Evolutionary conservation across 805 yeast genomes (phyloP).

Genomic region (Kuraishia ogatae): DNA sequence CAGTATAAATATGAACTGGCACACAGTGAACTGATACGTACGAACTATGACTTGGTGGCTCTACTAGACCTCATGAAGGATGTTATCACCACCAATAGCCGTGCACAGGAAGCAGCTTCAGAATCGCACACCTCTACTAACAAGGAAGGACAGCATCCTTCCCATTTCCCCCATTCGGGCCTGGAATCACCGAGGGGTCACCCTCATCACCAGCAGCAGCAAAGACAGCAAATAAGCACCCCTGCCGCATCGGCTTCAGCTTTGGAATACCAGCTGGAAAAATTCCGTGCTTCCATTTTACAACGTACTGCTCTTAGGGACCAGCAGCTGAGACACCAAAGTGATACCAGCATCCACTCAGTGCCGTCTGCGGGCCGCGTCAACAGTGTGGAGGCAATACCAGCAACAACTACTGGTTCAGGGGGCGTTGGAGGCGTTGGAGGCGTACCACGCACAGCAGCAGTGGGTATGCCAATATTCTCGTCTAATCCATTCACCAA

Average conservation of each 20-base stretch:
- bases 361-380: conserved; percentile 1
- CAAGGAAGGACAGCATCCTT: neutral
- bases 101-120: neutral
- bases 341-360: neutral
- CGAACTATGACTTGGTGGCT: conserved; percentile 44
- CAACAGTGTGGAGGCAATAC: neutral
- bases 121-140: neutral
- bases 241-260: neutral
- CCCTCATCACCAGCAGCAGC: neutral
- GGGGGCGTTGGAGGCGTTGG: too few relatives aligned
- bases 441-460: neutral
- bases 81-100: conserved; percentile 11
- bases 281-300: conserved; percentile 17
- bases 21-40: conserved; percentile 35
- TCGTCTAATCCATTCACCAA: conserved; percentile 5
- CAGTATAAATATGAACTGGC: conserved; percentile 38
- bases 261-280: conserved; percentile 14
- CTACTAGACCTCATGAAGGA: conserved; percentile 33
- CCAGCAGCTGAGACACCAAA: conserved; percentile 2
- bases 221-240: neutral
- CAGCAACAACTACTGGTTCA: neutral
- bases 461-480: conserved; percentile 1
- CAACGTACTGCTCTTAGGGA: conserved; percentile 10
- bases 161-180: neutral
- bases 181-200: neutral